Evolutionary conservation across 2,329 filamentous ascomycete genomes (phyloP), one percentile per base, ranked within the genome.

Genomic region (Seiridium unicorne): DNA sequence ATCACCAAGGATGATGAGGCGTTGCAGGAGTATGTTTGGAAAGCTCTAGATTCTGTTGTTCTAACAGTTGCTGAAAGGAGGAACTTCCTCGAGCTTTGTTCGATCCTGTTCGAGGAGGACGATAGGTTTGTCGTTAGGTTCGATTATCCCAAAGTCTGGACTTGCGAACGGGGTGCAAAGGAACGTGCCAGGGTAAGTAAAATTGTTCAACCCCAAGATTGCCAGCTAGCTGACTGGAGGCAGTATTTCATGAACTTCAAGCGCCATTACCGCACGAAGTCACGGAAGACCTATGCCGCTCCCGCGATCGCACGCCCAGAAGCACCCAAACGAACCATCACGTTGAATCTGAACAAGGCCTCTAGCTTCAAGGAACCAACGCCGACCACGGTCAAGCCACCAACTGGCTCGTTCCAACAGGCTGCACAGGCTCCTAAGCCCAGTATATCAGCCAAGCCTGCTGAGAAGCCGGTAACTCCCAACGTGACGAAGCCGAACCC

Each of bases 31-130:
- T 75, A 76, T 5, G 66, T 85, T 34, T 84, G 82, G 82, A 74
- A 74, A 48, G 81, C 82, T 11, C 69, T 83, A 5, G 74, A 77
- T 44, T 84, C 82, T 35, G 72, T 77, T 1, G 67, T 76, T 26
- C 75, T 83, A 51, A 79, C 79, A 5, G 69, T 81, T 36, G 66
- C 73, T 18, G 83, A 85, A 66, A 79, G 82, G 66, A 71, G 75
- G 35, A 80, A 81, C 64, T 65, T 85, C 9, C 68, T 85, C 44
- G 80, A 84, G 63, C 73, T 85, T 42, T 83, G 82, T 66, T 74
- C 75, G 40, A 70, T 81, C 51, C 72, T 86, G 61, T 83, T 83
- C 61, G 77, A 80, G 13, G 72, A 79, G n/a, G 77, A 81, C 26
- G 73, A 77, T 54, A 77, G 77, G 5, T 68, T 84, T 53, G 66